Percentiles rank a stretch among this genome's conserved stretches.
Evolutionary conservation across 1,284 basidiomycete genomes (phyloP).

Genomic region (Heterobasidion annosum): DNA sequence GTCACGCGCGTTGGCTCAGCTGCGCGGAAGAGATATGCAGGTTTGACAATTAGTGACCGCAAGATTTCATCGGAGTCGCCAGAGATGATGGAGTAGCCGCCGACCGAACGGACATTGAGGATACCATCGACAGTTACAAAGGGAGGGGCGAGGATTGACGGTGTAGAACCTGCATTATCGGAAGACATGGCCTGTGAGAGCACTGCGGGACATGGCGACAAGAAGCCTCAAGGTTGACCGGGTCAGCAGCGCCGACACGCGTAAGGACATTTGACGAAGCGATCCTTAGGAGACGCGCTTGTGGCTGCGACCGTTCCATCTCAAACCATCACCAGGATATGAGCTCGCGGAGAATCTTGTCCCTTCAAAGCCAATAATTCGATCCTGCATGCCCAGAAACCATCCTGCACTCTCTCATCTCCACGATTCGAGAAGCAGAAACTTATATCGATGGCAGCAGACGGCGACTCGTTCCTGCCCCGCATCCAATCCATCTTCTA

Average conservation of each 20-base stretch:
- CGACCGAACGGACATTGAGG: conserved; percentile 29
- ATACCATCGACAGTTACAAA: conserved; percentile 31
- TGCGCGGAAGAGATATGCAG: conserved; percentile 27
- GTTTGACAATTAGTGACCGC: conserved; percentile 16
- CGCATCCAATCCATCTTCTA: conserved; percentile 85
- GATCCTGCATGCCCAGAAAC: too few relatives aligned
- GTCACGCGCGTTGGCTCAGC: conserved; percentile 30
- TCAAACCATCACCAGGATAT: too few relatives aligned
- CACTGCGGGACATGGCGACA: too few relatives aligned
- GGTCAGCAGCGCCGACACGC: too few relatives aligned
- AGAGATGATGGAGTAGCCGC: conserved; percentile 16
- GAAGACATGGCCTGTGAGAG: not conserved
- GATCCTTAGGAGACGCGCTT: too few relatives aligned
- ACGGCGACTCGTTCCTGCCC: conserved; percentile 63
- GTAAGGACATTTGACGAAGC: too few relatives aligned
- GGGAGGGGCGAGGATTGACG: conserved; percentile 18
- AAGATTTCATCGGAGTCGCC: not conserved
- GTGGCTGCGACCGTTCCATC: too few relatives aligned
- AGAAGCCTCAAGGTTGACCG: too few relatives aligned
- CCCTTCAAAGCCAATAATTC: too few relatives aligned
- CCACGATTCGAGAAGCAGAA: too few relatives aligned
- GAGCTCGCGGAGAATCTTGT: too few relatives aligned
- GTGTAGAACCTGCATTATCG: not conserved
- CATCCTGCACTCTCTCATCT: too few relatives aligned
- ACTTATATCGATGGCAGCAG: conserved; percentile 22